phyloP scores from a whole-genome alignment of 345 rosid genomes.

The Rhizophora mangle region DNA sequence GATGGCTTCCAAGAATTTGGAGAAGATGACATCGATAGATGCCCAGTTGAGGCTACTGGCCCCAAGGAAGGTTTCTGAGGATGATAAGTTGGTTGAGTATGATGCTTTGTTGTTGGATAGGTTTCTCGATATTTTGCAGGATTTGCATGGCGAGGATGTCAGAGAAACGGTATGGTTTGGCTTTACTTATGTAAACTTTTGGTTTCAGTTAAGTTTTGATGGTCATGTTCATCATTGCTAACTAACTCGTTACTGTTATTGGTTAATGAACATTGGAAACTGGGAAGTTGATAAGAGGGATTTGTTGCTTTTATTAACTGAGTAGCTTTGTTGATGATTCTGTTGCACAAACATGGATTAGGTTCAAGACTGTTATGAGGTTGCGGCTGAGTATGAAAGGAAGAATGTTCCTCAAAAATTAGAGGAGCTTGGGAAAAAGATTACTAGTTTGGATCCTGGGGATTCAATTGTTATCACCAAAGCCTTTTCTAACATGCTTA shows the following conservation, averaged over 20 bases:
- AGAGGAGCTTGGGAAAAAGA: slow-evolving; percentile 30
- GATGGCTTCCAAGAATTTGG: slow-evolving; percentile 24
- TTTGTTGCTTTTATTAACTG: background rate
- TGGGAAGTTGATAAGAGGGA: background rate
- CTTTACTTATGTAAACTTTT: background rate
- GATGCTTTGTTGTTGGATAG: slow-evolving; percentile 32
- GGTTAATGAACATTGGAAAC: background rate
- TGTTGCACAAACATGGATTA: background rate
- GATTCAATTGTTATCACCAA: slow-evolving; percentile 33
- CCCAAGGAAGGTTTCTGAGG: slow-evolving; percentile 29
- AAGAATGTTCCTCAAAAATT: slow-evolving; percentile 25
- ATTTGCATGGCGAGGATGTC: slow-evolving; percentile 29
- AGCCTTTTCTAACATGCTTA: slow-evolving; percentile 34
- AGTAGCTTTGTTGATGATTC: background rate
- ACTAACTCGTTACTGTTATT: background rate
- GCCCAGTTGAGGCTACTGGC: slow-evolving; percentile 31
- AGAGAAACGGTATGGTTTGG: slow-evolving; percentile 20
- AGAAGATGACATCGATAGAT: slow-evolving; percentile 30
- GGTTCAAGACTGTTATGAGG: slow-evolving; percentile 39
- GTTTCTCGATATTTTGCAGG: slow-evolving; percentile 29
- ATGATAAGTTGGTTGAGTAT: slow-evolving; percentile 32
- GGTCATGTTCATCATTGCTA: slow-evolving; percentile 10
- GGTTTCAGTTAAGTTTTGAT: background rate
- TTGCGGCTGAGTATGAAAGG: slow-evolving; percentile 35
- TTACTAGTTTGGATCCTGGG: slow-evolving; percentile 37